phyloP scores from a whole-genome alignment of 306 rosid species.

The Calophaca sinica region DNA sequence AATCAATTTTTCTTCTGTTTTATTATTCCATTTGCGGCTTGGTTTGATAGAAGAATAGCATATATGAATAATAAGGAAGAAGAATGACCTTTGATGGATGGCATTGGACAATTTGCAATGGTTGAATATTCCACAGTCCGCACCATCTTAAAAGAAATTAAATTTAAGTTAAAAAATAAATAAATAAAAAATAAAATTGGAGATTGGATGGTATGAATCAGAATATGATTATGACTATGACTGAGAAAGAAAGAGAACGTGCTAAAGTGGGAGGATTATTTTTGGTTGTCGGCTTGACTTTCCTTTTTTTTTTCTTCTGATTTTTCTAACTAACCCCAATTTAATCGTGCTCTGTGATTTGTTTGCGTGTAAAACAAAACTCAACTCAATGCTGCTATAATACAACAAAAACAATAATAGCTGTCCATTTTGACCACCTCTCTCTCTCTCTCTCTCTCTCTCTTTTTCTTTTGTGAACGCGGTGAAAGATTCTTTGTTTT shows the following conservation, averaged over 20 bases:
- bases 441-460: neutral
- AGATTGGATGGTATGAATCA: constrained; percentile 45
- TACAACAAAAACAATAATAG: constrained; percentile 13
- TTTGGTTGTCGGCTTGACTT: constrained; percentile 42
- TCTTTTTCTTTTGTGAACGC: neutral
- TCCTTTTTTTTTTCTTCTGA: constrained; percentile 3
- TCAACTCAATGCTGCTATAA: neutral
- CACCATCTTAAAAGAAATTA: neutral
- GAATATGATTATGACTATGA: constrained; percentile 49
- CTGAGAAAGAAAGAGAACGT: constrained; percentile 41
- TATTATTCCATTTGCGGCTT: neutral
- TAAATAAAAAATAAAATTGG: neutral
- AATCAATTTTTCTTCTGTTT: constrained; percentile 14
- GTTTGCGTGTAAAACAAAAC: constrained; percentile 41
- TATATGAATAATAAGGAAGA: constrained; percentile 26
- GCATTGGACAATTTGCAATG: constrained; percentile 40
- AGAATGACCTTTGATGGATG: constrained; percentile 42
- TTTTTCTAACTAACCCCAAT: neutral
- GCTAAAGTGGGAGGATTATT: constrained; percentile 37
- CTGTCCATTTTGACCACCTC: constrained; percentile 37
- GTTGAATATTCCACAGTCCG: constrained; percentile 45
- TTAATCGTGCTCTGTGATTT: neutral
- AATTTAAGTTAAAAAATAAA: neutral
- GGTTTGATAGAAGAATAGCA: constrained; percentile 36
- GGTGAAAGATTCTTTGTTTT: constrained; percentile 36